Percentiles rank a stretch among this genome's conserved stretches.
Evolutionary conservation across 306 rosid genomes (phyloP).

Genomic region (Citrullus mucosospermus): DNA sequence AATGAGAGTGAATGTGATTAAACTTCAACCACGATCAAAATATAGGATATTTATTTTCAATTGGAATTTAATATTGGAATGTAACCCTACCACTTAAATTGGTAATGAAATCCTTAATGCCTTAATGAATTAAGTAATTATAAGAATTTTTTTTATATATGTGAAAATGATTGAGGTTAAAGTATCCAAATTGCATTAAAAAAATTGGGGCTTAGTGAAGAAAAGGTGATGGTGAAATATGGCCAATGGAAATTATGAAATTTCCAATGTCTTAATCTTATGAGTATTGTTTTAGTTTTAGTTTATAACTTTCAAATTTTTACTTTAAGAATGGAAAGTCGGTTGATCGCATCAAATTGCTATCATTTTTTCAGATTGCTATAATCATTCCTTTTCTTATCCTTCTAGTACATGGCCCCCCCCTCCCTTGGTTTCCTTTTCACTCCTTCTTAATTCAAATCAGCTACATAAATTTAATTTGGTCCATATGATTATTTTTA

Average conservation of each 20-base stretch:
- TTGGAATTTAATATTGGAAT: too few species aligned
- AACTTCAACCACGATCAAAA: too few species aligned
- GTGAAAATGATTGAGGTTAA: not conserved
- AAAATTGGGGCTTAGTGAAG: not conserved
- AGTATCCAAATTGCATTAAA: not conserved
- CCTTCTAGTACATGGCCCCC: conserved; percentile 28
- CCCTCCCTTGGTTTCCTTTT: not conserved
- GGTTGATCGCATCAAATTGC: conserved; percentile 65
- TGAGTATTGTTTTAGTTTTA: conserved; percentile 19
- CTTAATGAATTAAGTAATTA: too few species aligned
- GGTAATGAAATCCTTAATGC: too few species aligned
- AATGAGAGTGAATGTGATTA: too few species aligned
- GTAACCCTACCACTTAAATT: too few species aligned
- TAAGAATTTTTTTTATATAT: not conserved
- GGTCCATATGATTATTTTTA: too few species aligned
- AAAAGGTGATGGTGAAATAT: not conserved
- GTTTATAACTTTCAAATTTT: conserved; percentile 11
- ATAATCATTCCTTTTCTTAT: conserved; percentile 17
- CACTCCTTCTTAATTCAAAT: not conserved
- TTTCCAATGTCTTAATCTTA: not conserved
- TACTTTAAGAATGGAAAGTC: conserved; percentile 31
- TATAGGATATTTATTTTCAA: too few species aligned
- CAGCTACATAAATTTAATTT: not conserved
- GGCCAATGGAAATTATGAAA: not conserved
- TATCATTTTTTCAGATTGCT: conserved; percentile 53